Percentiles rank a stretch among this genome's conserved stretches.
These are phyloP conservation scores for Fusarium stilboides DNA, from an alignment of 2,329 filamentous ascomycete genomes.

Conservation along the genomic window DNA sequence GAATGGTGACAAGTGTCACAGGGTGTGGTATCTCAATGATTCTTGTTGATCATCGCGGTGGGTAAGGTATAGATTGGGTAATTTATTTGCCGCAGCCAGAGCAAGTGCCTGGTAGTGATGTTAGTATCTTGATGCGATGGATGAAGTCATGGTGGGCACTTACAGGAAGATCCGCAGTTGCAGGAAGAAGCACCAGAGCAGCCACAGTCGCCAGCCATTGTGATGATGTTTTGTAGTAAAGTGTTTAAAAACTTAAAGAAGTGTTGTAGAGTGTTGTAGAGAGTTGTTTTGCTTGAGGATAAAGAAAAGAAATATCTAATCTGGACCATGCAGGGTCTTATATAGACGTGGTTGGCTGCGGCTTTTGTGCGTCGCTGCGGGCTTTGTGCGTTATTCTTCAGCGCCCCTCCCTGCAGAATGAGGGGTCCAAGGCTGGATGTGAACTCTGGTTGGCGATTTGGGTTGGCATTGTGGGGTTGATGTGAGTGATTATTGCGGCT, in stretches of 20 bases:
- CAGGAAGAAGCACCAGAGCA: constrained; percentile 55
- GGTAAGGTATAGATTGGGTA: constrained; percentile 3
- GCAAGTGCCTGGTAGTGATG: constrained; percentile 51
- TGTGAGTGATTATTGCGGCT: constrained; percentile 48
- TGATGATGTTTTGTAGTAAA: constrained; percentile 45
- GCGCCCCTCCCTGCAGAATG: constrained; percentile 30
- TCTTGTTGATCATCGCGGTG: constrained; percentile 25
- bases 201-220: constrained; percentile 57
- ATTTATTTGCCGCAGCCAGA: constrained; percentile 51
- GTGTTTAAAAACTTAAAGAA: constrained; percentile 15
- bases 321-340: constrained; percentile 44
- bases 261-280: background rate
- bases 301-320: background rate
- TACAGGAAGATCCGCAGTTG: constrained; percentile 58
- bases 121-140: constrained; percentile 29
- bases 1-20: constrained; percentile 38
- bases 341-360: constrained; percentile 45
- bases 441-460: constrained; percentile 37
- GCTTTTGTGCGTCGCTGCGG: constrained; percentile 36
- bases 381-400: constrained; percentile 40
- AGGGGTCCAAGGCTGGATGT: constrained; percentile 29
- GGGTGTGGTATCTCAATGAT: constrained; percentile 30
- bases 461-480: constrained; percentile 33
- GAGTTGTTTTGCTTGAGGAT: constrained; percentile 22
- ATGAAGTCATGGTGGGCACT: constrained; percentile 29